phyloP scores from a whole-genome alignment of 2,329 filamentous ascomycete genomes.

The Arthrobotrys iridis region DNA sequence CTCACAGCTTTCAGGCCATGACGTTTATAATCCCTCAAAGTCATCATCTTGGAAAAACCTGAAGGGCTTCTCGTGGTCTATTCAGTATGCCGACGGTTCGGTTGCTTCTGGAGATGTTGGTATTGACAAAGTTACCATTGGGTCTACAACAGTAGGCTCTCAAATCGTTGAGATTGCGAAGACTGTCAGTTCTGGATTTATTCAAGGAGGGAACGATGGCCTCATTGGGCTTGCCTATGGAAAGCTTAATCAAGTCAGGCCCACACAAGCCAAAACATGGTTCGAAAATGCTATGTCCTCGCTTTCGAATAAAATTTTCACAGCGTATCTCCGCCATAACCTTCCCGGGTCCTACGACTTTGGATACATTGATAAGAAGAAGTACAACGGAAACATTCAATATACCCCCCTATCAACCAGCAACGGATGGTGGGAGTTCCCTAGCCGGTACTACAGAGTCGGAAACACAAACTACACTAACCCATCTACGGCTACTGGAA shows the following conservation, averaged over 20 bases:
- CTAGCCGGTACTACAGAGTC: constrained; percentile 69
- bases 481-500: constrained; percentile 63
- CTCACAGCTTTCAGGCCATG: constrained; percentile 58
- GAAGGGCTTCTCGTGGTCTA: constrained; percentile 59
- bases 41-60: constrained; percentile 61
- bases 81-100: constrained; percentile 62
- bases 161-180: constrained; percentile 61
- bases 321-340: constrained; percentile 72
- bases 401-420: constrained; percentile 72
- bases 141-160: constrained; percentile 59
- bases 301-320: constrained; percentile 75
- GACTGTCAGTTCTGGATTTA: constrained; percentile 63
- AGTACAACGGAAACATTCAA: constrained; percentile 71
- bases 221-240: constrained; percentile 75
- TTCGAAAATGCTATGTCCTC: constrained; percentile 74
- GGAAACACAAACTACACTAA: constrained; percentile 62
- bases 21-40: constrained; percentile 61
- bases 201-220: constrained; percentile 73
- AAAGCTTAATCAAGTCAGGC: constrained; percentile 70
- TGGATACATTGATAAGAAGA: constrained; percentile 72
- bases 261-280: constrained; percentile 74
- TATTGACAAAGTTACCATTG: constrained; percentile 60
- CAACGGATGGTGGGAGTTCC: constrained; percentile 76
- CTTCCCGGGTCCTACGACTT: constrained; percentile 76
- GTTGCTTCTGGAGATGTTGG: constrained; percentile 61